Conservation (phyloP, 2,329 filamentous ascomycete genomes). For the Herpotrichia juniperi region DNA sequence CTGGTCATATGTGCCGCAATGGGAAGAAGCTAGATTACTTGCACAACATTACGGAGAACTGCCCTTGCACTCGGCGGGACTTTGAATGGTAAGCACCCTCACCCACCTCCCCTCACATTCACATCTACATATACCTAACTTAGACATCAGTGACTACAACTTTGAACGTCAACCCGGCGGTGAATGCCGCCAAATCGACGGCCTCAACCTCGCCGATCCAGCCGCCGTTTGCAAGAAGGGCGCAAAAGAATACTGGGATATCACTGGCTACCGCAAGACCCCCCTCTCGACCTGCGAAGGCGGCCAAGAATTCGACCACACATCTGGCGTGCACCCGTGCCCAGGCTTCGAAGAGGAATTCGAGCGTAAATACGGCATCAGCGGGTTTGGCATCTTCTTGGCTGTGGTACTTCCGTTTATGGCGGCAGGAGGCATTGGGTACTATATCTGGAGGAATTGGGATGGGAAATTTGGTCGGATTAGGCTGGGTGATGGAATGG, state of each 20-base stretch:
- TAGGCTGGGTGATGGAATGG: conserved; percentile 78
- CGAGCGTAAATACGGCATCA: conserved; percentile 71
- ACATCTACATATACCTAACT: conserved; percentile 14
- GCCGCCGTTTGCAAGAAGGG: conserved; percentile 68
- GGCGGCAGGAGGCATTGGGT: conserved; percentile 75
- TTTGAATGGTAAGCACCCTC: conserved; percentile 83
- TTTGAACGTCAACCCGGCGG: conserved; percentile 80
- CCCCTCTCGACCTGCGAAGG: conserved; percentile 86
- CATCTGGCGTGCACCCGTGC: conserved; percentile 67
- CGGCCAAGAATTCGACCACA: conserved; percentile 76
- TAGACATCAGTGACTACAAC: conserved; percentile 86
- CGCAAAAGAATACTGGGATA: conserved; percentile 79
- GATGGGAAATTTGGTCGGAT: conserved; percentile 88
- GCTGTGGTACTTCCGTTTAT: conserved; percentile 78
- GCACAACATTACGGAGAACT: conserved; percentile 74
- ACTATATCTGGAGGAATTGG: conserved; percentile 86
- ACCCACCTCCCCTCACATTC: background rate
- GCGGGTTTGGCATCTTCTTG: conserved; percentile 81
- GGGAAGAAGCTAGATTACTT: conserved; percentile 68
- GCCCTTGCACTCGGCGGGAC: conserved; percentile 81
- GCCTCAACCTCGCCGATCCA: conserved; percentile 69
- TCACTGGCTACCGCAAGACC: conserved; percentile 87
- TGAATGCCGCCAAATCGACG: conserved; percentile 77
- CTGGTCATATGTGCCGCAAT: conserved; percentile 81
- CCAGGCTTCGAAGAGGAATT: conserved; percentile 83